Conservation (phyloP, 139 green algal species). For the Chlamydomonas asymmetrica region DNA sequence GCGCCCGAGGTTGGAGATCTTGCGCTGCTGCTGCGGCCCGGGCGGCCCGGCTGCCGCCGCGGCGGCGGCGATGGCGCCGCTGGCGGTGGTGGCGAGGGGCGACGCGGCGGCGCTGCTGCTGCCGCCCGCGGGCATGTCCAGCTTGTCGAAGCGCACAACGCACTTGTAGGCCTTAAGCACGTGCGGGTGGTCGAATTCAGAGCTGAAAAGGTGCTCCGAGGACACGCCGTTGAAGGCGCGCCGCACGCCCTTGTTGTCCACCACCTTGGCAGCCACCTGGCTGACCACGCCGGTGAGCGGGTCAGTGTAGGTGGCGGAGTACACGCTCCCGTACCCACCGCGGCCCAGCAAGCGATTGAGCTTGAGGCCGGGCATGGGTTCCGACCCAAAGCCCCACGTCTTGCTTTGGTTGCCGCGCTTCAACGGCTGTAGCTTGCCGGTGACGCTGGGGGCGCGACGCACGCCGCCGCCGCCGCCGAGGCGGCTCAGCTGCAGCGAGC, state of each 20-base stretch:
- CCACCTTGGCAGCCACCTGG: constrained; percentile 23
- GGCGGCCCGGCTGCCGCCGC: too few relatives aligned
- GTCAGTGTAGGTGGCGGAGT: constrained; percentile 4
- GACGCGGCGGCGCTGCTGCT: not conserved
- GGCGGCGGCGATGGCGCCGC: not conserved
- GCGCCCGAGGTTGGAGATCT: too few relatives aligned
- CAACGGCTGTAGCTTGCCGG: too few relatives aligned
- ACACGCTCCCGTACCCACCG: constrained; percentile 21
- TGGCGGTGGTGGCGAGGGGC: not conserved
- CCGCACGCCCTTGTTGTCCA: constrained; percentile 2
- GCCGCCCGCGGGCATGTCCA: not conserved
- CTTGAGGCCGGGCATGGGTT: constrained; percentile 9
- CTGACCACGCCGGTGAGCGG: too few relatives aligned
- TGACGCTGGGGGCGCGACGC: too few relatives aligned
- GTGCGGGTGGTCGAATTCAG: constrained; percentile 18
- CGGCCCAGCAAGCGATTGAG: constrained; percentile 20
- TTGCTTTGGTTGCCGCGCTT: too few relatives aligned
- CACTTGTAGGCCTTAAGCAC: constrained; percentile 21
- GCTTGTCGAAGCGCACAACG: constrained; percentile 6
- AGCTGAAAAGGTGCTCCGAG: constrained; percentile 3
- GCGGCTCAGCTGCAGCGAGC: too few relatives aligned
- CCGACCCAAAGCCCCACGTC: too few relatives aligned
- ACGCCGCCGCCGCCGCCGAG: too few relatives aligned
- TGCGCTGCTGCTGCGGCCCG: too few relatives aligned
- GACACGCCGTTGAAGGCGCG: constrained; percentile 17